Percentiles rank a stretch among this genome's conserved stretches.
These are phyloP conservation scores for Zangia roseola DNA, from an alignment of 768 basidiomycete species.

Conservation along the genomic window DNA sequence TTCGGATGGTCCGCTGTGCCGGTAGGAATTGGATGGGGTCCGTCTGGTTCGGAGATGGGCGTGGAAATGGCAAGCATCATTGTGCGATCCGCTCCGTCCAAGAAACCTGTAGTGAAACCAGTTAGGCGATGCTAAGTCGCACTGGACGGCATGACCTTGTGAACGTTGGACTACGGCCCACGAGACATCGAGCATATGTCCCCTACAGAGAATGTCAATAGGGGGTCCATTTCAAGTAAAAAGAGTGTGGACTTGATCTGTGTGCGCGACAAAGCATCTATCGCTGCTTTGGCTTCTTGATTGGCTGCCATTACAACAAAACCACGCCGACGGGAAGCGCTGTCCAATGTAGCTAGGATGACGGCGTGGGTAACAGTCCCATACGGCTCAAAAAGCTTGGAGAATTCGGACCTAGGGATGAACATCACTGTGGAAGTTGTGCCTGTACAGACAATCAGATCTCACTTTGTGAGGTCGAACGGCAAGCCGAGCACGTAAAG, in stretches of 20 bases:
- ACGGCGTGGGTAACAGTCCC: conserved; percentile 75
- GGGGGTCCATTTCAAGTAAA: not conserved
- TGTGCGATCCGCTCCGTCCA: conserved; percentile 79
- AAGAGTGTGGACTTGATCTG: conserved; percentile 56
- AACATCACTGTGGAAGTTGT: not conserved
- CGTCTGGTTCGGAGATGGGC: conserved; percentile 28
- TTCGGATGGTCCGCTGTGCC: conserved; percentile 32
- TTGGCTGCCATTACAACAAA: conserved; percentile 80
- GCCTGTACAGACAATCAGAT: not conserved
- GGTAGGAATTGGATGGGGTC: conserved; percentile 22
- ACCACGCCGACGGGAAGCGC: conserved; percentile 78
- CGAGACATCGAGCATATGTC: conserved; percentile 75
- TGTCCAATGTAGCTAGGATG: conserved; percentile 81
- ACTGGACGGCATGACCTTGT: conserved; percentile 47
- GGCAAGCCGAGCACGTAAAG: conserved; percentile 84
- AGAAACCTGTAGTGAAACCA: conserved; percentile 51
- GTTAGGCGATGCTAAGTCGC: conserved; percentile 1
- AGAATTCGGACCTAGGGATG: conserved; percentile 49
- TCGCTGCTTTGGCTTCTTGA: conserved; percentile 67
- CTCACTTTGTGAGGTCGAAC: conserved; percentile 76
- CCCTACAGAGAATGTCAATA: conserved; percentile 39
- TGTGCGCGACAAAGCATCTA: conserved; percentile 63
- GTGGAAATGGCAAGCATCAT: conserved; percentile 54
- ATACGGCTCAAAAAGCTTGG: conserved; percentile 57
- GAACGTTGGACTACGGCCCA: conserved; percentile 90